A percentile compares a stretch with the other conserved stretches of the same genome.
phyloP scores from a whole-genome alignment of 768 basidiomycete genomes.

The Leccinum sublutescens region DNA sequence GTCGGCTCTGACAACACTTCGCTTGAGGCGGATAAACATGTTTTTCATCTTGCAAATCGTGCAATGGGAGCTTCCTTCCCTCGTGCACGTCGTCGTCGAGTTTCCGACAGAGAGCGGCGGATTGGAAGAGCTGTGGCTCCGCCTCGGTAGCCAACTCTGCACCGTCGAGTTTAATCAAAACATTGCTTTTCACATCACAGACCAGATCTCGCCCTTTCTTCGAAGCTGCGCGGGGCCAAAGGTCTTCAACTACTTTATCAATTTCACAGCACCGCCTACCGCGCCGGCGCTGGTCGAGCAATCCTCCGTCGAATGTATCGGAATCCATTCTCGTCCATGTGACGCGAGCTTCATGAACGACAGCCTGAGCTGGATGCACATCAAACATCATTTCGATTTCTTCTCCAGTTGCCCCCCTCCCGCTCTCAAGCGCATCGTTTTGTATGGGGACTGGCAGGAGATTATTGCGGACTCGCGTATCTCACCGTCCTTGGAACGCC shows the following conservation, averaged over 20 bases:
- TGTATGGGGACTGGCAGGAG: slow-evolving; percentile 55
- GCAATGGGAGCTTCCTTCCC: slow-evolving; percentile 52
- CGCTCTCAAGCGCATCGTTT: slow-evolving; percentile 41
- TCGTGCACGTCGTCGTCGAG: slow-evolving; percentile 53
- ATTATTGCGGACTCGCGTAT: slow-evolving; percentile 41
- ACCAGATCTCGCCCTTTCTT: slow-evolving; percentile 48
- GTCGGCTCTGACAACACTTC: slow-evolving; percentile 51
- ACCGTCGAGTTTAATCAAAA: slow-evolving; percentile 59
- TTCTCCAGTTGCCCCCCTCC: slow-evolving; percentile 44
- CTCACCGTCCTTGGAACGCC: slow-evolving; percentile 25
- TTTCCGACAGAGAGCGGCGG: slow-evolving; percentile 38
- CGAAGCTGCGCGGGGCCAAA: slow-evolving; percentile 43
- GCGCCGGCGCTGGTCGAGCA: slow-evolving; percentile 22
- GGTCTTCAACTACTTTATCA: slow-evolving; percentile 54
- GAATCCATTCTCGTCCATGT: slow-evolving; percentile 52
- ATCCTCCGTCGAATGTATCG: slow-evolving; percentile 42
- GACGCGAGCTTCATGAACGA: slow-evolving; percentile 24
- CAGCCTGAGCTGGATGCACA: slow-evolving; percentile 26
- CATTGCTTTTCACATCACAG: slow-evolving; percentile 49
- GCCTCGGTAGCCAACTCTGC: slow-evolving; percentile 48
- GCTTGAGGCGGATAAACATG: slow-evolving; percentile 48
- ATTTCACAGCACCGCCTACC: slow-evolving; percentile 41
- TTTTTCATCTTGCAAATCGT: slow-evolving; percentile 49
- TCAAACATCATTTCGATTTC: slow-evolving; percentile 44
- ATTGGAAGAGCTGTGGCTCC: slow-evolving; percentile 47